Evolutionary conservation across 805 yeast genomes (phyloP).

Genomic region (Candida dendrica): DNA sequence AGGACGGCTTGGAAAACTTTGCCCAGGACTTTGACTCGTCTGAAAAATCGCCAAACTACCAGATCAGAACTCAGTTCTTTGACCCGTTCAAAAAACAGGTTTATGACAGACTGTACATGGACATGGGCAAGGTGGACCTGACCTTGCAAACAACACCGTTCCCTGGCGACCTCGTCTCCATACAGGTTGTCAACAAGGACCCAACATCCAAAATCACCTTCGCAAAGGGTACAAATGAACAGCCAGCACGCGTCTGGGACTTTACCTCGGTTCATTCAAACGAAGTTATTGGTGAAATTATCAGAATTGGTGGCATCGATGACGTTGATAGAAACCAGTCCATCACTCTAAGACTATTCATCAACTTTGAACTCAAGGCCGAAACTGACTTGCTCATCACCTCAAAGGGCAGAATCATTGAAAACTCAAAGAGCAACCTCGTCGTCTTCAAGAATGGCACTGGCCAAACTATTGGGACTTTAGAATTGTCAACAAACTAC

Average conservation of each 20-base stretch:
- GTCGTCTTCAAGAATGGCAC: slow-evolving; percentile 31
- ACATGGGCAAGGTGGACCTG: slow-evolving; percentile 41
- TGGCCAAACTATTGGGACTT: slow-evolving; percentile 35
- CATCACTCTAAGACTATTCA: slow-evolving; percentile 46
- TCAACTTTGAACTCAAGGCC: slow-evolving; percentile 59
- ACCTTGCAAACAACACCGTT: slow-evolving; percentile 20
- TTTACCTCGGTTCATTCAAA: slow-evolving; percentile 67
- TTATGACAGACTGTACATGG: slow-evolving; percentile 54
- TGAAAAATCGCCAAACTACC: slow-evolving; percentile 47
- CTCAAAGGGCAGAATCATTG: slow-evolving; percentile 38
- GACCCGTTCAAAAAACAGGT: slow-evolving; percentile 50
- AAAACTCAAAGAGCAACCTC: slow-evolving; percentile 41
- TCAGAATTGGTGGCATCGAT: slow-evolving; percentile 55
- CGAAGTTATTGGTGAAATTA: slow-evolving; percentile 66
- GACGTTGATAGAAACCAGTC: slow-evolving; percentile 43
- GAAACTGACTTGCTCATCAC: slow-evolving; percentile 46
- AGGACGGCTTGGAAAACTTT: slow-evolving; percentile 31
- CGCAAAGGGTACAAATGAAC: slow-evolving; percentile 63
- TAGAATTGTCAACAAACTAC: slow-evolving; percentile 54
- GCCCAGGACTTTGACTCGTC: slow-evolving; percentile 27
- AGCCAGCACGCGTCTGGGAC: slow-evolving; percentile 47
- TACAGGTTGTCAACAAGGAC: slow-evolving; percentile 48
- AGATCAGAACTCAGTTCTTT: slow-evolving; percentile 57
- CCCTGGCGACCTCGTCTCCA: slow-evolving; percentile 23
- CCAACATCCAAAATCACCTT: slow-evolving; percentile 46